phyloP scores from a whole-genome alignment of 164 flowering plant genomes.

The Santalum album region DNA sequence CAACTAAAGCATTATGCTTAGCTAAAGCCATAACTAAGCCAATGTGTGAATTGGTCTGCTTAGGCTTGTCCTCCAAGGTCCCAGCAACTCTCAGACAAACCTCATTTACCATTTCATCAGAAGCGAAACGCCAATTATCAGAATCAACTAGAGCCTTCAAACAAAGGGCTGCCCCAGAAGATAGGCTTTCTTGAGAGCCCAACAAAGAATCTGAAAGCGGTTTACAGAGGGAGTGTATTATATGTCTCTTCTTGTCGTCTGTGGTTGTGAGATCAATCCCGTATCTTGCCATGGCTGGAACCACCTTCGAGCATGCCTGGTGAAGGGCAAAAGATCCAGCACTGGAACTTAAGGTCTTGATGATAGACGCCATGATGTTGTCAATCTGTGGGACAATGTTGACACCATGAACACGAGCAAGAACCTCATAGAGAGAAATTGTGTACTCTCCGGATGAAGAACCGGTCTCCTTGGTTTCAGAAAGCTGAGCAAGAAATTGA shows the following conservation, averaged over 20 bases:
- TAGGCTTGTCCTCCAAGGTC: constrained; percentile 67
- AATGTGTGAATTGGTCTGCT: constrained; percentile 78
- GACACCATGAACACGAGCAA: constrained; percentile 76
- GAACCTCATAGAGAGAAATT: constrained; percentile 79
- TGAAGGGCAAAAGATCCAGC: constrained; percentile 86
- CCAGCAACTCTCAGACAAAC: constrained; percentile 75
- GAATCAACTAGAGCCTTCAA: constrained; percentile 86
- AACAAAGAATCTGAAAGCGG: constrained; percentile 73
- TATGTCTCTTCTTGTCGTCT: constrained; percentile 51
- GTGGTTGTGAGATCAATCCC: constrained; percentile 73
- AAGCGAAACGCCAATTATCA: constrained; percentile 90
- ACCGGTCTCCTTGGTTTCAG: constrained; percentile 61
- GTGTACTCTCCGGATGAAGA: constrained; percentile 58
- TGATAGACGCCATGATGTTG: constrained; percentile 69
- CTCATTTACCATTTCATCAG: constrained; percentile 73
- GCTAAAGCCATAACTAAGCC: constrained; percentile 78
- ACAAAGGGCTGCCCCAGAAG: constrained; percentile 88
- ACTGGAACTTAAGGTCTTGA: constrained; percentile 68
- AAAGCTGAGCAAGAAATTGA: constrained; percentile 72
- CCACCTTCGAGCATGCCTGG: constrained; percentile 88
- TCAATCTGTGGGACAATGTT: constrained; percentile 76
- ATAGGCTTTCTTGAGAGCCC: constrained; percentile 63
- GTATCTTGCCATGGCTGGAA: constrained; percentile 84
- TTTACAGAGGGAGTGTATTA: constrained; percentile 69
- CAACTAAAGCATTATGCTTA: constrained; percentile 47